Percentiles rank a stretch among this genome's conserved stretches.
These are phyloP conservation scores for Blumeriella jaapii DNA, from an alignment of 2,329 filamentous ascomycete species.

Conservation along the genomic window DNA sequence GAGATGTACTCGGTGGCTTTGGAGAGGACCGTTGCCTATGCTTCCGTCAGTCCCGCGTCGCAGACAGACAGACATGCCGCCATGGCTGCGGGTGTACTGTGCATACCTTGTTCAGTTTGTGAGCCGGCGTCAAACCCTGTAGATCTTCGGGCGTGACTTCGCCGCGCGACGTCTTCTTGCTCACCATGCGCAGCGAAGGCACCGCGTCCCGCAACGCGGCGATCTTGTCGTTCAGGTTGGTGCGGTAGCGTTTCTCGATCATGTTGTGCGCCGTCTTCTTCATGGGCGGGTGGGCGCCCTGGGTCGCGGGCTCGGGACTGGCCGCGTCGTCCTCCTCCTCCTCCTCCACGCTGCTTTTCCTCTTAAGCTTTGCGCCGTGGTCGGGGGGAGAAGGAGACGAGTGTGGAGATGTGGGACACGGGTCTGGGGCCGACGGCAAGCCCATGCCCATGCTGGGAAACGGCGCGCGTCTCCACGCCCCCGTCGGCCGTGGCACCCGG, in stretches of 20 bases:
- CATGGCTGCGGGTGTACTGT: not conserved
- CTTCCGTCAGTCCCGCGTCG: not conserved
- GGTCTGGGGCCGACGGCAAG: conserved; percentile 42
- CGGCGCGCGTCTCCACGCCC: too few relatives aligned
- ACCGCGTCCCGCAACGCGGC: conserved; percentile 64
- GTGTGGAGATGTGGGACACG: conserved; percentile 31
- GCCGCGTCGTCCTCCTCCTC: conserved; percentile 33
- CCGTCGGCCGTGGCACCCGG: too few relatives aligned
- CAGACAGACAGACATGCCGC: not conserved
- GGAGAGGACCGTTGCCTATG: conserved; percentile 48
- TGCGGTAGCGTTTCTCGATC: conserved; percentile 75
- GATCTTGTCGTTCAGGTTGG: conserved; percentile 77
- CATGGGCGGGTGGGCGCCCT: conserved; percentile 30
- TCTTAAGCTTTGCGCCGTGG: conserved; percentile 33
- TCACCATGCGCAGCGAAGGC: conserved; percentile 50
- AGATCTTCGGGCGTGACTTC: conserved; percentile 46
- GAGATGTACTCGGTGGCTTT: conserved; percentile 95
- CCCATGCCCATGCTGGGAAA: conserved; percentile 51
- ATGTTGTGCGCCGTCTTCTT: conserved; percentile 81
- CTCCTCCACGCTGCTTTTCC: conserved; percentile 24
- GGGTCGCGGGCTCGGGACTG: conserved; percentile 30
- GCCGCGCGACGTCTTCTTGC: conserved; percentile 34
- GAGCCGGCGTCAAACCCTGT: conserved; percentile 49
- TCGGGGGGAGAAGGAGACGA: conserved; percentile 33
- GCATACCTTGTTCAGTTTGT: conserved; percentile 55